Percentiles rank a stretch among this genome's conserved stretches.
Conservation (phyloP, 441 rosid genomes). For the Theobroma grandiflorum region DNA sequence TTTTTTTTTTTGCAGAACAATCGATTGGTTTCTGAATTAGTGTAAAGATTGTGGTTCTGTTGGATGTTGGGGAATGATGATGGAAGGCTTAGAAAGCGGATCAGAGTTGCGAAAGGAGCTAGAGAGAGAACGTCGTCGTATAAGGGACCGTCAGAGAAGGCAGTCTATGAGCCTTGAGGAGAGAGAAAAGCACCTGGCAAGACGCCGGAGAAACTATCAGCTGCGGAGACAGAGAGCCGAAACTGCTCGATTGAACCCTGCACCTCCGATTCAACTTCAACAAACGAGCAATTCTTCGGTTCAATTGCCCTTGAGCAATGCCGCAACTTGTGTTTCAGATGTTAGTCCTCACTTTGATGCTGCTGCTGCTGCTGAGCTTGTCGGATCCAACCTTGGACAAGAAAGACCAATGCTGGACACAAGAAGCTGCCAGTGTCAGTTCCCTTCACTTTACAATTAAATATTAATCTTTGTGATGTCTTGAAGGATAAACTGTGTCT, state of each 20-base stretch:
- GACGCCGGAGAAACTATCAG: slow-evolving; percentile 90
- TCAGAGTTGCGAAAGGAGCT: slow-evolving; percentile 69
- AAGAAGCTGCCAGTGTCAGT: slow-evolving; percentile 48
- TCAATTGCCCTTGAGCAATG: slow-evolving; percentile 15
- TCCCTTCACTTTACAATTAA: neutral
- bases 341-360: slow-evolving; percentile 27
- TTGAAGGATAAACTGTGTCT: neutral
- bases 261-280: slow-evolving; percentile 44
- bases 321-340: slow-evolving; percentile 36
- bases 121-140: slow-evolving; percentile 84
- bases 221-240: slow-evolving; percentile 76
- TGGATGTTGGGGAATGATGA: slow-evolving; percentile 29
- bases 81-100: slow-evolving; percentile 52
- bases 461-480: neutral
- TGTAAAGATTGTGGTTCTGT: slow-evolving; percentile 14
- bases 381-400: slow-evolving; percentile 35
- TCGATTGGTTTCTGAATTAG: neutral
- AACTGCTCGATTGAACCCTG: slow-evolving; percentile 49
- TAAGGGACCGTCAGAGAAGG: slow-evolving; percentile 83
- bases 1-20: neutral
- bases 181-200: slow-evolving; percentile 87
- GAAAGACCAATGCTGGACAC: slow-evolving; percentile 35
- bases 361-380: slow-evolving; percentile 29
- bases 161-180: slow-evolving; percentile 89
- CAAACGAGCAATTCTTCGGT: slow-evolving; percentile 23